Percentiles rank a stretch among this genome's conserved stretches.
phyloP scores from a whole-genome alignment of 1,284 basidiomycete species.

The Entoloma clypeatum region DNA sequence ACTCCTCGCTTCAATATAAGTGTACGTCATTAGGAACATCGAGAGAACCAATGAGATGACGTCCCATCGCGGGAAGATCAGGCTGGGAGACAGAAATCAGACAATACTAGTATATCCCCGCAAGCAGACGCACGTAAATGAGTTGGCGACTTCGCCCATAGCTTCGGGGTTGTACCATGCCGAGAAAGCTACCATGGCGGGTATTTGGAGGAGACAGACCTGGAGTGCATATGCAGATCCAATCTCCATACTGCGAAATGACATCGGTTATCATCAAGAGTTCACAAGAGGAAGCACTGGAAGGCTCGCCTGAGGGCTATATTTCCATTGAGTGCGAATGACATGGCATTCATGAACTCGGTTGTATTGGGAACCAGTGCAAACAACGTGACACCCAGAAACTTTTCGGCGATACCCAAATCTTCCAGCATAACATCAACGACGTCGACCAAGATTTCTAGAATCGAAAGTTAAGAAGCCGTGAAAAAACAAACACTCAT shows the following conservation, averaged over 20 bases:
- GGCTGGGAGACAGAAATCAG: conserved; percentile 40
- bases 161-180: conserved; percentile 85
- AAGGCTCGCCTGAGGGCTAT: conserved; percentile 84
- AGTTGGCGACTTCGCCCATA: conserved; percentile 80
- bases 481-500: neutral
- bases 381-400: conserved; percentile 94
- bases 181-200: conserved; percentile 98
- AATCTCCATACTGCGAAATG: conserved; percentile 88
- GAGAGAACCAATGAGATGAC: conserved; percentile 92
- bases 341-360: conserved; percentile 99
- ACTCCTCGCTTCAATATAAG: conserved; percentile 96
- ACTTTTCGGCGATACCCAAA: conserved; percentile 97
- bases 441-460: conserved; percentile 92
- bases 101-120: conserved; percentile 5
- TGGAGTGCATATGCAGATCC: conserved; percentile 98
- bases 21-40: conserved; percentile 97
- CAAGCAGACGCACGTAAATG: conserved; percentile 72
- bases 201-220: conserved; percentile 96
- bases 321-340: conserved; percentile 97
- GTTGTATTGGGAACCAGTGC: conserved; percentile 98
- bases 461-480: conserved; percentile 10
- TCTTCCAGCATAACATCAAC: conserved; percentile 93
- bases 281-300: conserved; percentile 4
- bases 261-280: conserved; percentile 7
- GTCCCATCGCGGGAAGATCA: conserved; percentile 99